These are phyloP conservation scores for Leccinum insolens DNA, from an alignment of 1,284 basidiomycete genomes.

Conservation along the genomic window DNA sequence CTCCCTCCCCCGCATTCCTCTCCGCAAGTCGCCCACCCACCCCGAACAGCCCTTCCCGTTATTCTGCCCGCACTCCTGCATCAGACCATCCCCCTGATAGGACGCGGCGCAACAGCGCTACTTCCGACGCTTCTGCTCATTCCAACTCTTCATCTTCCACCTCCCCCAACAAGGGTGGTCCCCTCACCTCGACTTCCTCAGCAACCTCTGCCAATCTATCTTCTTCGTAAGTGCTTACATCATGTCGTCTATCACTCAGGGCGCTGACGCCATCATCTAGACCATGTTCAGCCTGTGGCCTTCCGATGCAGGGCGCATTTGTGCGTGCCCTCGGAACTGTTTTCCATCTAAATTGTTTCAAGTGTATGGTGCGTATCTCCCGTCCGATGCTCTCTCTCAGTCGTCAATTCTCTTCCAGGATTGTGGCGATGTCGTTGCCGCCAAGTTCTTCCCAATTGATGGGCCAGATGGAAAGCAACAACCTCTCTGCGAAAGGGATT, in stretches of 20 bases:
- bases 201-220: conserved; percentile 45
- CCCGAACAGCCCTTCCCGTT: conserved; percentile 47
- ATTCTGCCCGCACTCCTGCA: conserved; percentile 48
- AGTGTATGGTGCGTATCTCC: conserved; percentile 77
- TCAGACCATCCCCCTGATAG: conserved; percentile 52
- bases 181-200: conserved; percentile 48
- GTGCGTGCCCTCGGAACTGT: conserved; percentile 95
- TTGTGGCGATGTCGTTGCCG: conserved; percentile 94
- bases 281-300: conserved; percentile 73
- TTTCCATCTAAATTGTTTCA: conserved; percentile 96
- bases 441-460: conserved; percentile 99
- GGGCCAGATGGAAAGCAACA: conserved; percentile 83
- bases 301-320: conserved; percentile 90
- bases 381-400: neutral
- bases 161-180: conserved; percentile 45
- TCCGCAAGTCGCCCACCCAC: conserved; percentile 55
- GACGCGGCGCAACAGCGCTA: conserved; percentile 45
- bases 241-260: conserved; percentile 13
- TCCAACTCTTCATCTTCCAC: conserved; percentile 48
- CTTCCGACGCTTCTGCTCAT: conserved; percentile 51
- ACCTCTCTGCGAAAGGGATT: conserved; percentile 97
- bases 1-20: conserved; percentile 53
- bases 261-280: conserved; percentile 39
- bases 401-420: conserved; percentile 59
- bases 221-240: conserved; percentile 44